Evolutionary conservation across 805 yeast species (phyloP).

Genomic region (Kazachstania martiniae): DNA sequence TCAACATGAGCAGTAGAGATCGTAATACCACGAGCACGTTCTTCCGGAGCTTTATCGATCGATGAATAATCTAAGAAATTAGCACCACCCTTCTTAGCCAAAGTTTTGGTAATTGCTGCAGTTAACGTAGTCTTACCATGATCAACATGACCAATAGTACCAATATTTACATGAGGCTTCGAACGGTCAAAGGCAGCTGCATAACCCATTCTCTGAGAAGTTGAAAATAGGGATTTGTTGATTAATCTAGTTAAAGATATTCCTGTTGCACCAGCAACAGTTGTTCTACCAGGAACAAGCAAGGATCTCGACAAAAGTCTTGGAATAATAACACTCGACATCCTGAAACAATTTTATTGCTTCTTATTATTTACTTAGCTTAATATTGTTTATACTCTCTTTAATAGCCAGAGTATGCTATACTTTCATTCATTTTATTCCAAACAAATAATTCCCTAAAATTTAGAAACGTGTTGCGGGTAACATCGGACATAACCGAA

Average conservation of each 20-base stretch:
- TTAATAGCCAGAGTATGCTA: no score
- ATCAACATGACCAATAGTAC: constrained; percentile 98
- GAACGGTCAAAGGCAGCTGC: constrained; percentile 73
- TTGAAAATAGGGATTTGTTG: constrained; percentile 1
- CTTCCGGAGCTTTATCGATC: constrained; percentile 97
- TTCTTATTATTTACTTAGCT: no score
- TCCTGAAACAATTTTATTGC: no score
- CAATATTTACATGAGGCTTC: constrained; percentile 93
- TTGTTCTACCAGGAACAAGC: no score
- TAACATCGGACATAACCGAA: no score
- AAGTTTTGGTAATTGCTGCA: constrained; percentile 95
- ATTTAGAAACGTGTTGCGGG: no score
- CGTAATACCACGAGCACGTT: constrained; percentile 98
- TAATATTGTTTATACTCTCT: no score
- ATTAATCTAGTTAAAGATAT: background rate
- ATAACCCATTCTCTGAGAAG: no score
- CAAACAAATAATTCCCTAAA: no score
- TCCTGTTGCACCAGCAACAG: background rate
- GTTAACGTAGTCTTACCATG: constrained; percentile 98
- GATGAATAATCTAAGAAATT: constrained; percentile 84
- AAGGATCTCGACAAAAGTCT: no score
- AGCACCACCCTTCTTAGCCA: constrained; percentile 83
- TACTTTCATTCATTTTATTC: no score
- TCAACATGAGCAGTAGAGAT: constrained; percentile 97
- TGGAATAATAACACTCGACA: no score